These are phyloP conservation scores for Coleophoma crateriformis DNA, from an alignment of 2,329 filamentous ascomycete genomes.

Conservation along the genomic window DNA sequence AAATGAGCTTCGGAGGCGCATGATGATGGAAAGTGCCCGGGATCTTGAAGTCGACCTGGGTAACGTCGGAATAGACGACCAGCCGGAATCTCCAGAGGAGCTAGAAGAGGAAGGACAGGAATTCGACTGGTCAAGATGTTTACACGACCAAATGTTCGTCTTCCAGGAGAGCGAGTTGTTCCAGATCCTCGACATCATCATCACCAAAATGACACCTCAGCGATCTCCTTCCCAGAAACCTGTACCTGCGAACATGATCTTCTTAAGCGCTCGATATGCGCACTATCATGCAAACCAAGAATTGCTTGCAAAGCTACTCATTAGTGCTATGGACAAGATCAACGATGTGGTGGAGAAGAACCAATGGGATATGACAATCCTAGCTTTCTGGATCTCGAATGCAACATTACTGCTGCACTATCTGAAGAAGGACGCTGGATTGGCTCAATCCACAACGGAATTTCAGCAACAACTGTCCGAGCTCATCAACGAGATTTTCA, in stretches of 20 bases:
- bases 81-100: conserved; percentile 80
- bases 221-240: conserved; percentile 95
- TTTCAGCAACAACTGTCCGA: conserved; percentile 93
- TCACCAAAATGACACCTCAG: conserved; percentile 97
- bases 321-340: conserved; percentile 90
- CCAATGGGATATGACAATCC: conserved; percentile 99
- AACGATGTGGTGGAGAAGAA: conserved; percentile 92
- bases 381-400: conserved; percentile 99
- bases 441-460: conserved; percentile 74
- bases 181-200: conserved; percentile 88
- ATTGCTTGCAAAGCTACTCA: conserved; percentile 72
- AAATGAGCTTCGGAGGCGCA: conserved; percentile 87
- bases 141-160: conserved; percentile 99
- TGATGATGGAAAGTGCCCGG: conserved; percentile 99
- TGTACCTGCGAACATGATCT: conserved; percentile 94
- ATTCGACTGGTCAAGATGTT: conserved; percentile 90
- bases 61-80: conserved; percentile 92
- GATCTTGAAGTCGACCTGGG: conserved; percentile 95
- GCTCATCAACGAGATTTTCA: conserved; percentile 96
- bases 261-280: conserved; percentile 90
- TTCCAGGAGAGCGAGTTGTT: conserved; percentile 94
- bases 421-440: conserved; percentile 83
- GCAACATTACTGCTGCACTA: conserved; percentile 94
- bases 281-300: conserved; percentile 92
- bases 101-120: conserved; percentile 86